Conservation (phyloP, 2,329 filamentous ascomycete genomes). For the Blastomyces gilchristii region DNA sequence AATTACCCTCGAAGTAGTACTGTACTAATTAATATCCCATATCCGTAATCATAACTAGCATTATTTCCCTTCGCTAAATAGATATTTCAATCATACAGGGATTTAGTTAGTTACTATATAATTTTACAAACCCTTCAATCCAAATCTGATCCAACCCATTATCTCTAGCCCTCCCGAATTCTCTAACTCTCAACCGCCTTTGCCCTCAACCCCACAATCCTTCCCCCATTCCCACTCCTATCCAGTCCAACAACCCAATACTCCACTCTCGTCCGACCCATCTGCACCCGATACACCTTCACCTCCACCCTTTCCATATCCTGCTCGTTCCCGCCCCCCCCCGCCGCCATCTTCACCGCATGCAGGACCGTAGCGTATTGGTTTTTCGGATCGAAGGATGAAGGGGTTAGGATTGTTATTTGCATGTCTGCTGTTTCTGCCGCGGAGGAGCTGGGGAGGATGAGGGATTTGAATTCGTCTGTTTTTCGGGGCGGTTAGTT, state of each 20-base stretch:
- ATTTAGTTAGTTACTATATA: too few species aligned
- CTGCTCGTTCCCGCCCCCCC: constrained; percentile 28
- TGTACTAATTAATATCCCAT: too few species aligned
- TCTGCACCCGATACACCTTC: constrained; percentile 61
- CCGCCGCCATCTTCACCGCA: constrained; percentile 45
- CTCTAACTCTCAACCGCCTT: constrained; percentile 58
- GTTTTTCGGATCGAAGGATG: constrained; percentile 62
- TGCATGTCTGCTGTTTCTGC: constrained; percentile 36
- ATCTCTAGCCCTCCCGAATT: too few species aligned
- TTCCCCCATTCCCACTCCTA: constrained; percentile 41
- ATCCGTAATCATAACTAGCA: too few species aligned
- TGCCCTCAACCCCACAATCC: constrained; percentile 68
- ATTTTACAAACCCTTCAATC: too few species aligned
- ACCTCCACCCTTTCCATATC: constrained; percentile 46
- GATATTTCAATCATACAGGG: too few species aligned
- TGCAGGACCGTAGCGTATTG: constrained; percentile 47
- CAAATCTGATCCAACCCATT: too few species aligned
- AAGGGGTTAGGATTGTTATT: constrained; percentile 55
- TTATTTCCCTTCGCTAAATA: too few species aligned
- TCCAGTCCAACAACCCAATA: constrained; percentile 69
- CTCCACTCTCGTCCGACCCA: constrained; percentile 55
- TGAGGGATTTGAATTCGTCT: constrained; percentile 62
- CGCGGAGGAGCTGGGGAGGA: constrained; percentile 37
- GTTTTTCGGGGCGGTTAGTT: constrained; percentile 3
- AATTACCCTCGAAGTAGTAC: too few species aligned